Evolutionary conservation across 768 basidiomycete genomes (phyloP).

Genomic region (Macrolepiota fuliginosa): DNA sequence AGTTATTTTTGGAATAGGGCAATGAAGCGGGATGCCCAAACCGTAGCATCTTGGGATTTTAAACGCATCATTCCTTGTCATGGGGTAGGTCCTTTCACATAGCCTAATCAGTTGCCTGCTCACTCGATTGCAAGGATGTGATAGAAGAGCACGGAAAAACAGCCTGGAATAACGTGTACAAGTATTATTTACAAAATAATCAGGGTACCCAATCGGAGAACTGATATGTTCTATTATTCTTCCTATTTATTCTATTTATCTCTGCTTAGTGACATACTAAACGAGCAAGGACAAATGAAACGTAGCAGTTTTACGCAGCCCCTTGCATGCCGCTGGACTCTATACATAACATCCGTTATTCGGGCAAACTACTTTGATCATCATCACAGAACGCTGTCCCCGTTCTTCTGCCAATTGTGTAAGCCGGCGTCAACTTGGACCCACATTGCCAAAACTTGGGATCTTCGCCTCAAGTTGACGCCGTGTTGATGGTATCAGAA

Average conservation of each 20-base stretch:
- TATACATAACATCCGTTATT: neutral
- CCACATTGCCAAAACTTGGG: no score
- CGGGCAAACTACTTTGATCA: no score
- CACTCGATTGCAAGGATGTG: conserved; percentile 37
- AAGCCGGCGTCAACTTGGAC: no score
- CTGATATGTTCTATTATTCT: neutral
- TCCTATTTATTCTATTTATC: no score
- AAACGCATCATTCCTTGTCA: conserved; percentile 75
- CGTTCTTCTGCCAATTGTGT: neutral
- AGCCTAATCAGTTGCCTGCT: neutral
- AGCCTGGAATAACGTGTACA: conserved; percentile 49
- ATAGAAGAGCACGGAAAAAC: conserved; percentile 60
- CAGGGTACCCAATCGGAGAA: neutral
- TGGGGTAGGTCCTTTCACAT: conserved; percentile 28
- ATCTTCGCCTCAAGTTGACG: no score
- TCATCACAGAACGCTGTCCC: no score
- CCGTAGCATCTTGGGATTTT: conserved; percentile 72
- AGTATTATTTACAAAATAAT: conserved; percentile 20
- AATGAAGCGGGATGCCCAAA: conserved; percentile 64
- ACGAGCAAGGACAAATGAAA: neutral
- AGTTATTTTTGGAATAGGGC: conserved; percentile 24
- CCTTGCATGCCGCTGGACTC: no score
- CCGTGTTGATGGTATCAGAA: no score
- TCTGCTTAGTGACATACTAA: no score
- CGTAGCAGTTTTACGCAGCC: no score